A percentile compares a stretch with the other conserved stretches of the same genome.
These are phyloP conservation scores for Chlorencoelia australis DNA, from an alignment of 2,329 filamentous ascomycete genomes.

Conservation along the genomic window DNA sequence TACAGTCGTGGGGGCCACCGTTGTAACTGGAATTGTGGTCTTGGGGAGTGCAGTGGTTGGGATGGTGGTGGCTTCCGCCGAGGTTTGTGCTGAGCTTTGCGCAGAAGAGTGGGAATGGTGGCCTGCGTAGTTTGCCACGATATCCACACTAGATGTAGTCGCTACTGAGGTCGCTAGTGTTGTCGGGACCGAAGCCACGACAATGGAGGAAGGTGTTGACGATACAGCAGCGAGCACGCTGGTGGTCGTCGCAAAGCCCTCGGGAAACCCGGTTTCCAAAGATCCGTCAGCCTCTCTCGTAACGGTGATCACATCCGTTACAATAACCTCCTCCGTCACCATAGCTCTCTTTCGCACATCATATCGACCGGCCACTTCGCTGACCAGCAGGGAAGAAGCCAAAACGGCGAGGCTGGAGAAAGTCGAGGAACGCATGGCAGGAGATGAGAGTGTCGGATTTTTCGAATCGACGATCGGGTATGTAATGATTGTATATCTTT, in stretches of 20 bases:
- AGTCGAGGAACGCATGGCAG: conserved; percentile 20
- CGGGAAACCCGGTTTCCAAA: conserved; percentile 12
- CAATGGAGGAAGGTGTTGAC: conserved; percentile 3
- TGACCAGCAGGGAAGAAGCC: conserved; percentile 25
- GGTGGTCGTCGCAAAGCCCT: conserved; percentile 14
- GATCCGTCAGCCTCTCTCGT: conserved; percentile 15
- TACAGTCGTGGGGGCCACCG: conserved; percentile 2
- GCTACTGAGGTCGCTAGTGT: background rate
- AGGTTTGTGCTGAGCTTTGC: background rate
- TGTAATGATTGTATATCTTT: background rate
- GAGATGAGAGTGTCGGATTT: conserved; percentile 1
- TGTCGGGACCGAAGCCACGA: conserved; percentile 3
- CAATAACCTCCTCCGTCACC: conserved; percentile 15
- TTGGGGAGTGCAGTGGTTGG: conserved; percentile 1
- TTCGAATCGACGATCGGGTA: background rate
- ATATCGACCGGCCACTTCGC: conserved; percentile 18
- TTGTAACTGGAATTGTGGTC: conserved; percentile 4
- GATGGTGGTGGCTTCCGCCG: background rate
- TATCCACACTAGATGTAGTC: background rate
- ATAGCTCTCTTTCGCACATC: conserved; percentile 15
- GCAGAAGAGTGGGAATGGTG: background rate
- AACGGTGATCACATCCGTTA: conserved; percentile 19
- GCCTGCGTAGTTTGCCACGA: background rate
- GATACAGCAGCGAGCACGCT: conserved; percentile 5
- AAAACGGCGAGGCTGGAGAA: conserved; percentile 20